These are phyloP conservation scores for Gracilaria caudata DNA, from an alignment of 23 red algal species.

Conservation along the genomic window DNA sequence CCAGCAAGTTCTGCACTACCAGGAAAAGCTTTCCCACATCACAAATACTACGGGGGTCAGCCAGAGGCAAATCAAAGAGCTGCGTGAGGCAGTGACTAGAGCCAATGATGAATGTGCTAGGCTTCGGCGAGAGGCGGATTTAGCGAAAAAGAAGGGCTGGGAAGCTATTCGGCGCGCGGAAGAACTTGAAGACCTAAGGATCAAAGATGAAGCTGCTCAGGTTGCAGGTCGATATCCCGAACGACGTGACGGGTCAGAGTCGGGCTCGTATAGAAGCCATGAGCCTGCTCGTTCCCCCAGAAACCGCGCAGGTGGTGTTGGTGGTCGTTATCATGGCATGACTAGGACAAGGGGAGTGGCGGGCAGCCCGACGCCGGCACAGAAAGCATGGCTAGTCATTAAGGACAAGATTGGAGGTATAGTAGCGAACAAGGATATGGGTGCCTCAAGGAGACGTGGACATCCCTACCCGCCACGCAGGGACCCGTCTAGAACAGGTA, in stretches of 20 bases:
- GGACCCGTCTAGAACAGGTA: conserved; percentile 14
- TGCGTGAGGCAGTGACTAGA: conserved; percentile 60
- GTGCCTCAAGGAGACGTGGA: conserved; percentile 18
- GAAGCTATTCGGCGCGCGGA: conserved; percentile 57
- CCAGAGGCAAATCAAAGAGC: conserved; percentile 61
- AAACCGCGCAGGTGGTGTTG: conserved; percentile 33
- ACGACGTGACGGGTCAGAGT: conserved; percentile 41
- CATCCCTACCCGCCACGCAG: conserved; percentile 10
- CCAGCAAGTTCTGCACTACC: conserved; percentile 57
- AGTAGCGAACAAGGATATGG: conserved; percentile 35
- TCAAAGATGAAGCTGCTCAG: conserved; percentile 36
- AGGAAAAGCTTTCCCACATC: conserved; percentile 64
- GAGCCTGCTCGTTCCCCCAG: conserved; percentile 17
- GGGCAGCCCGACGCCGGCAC: conserved; percentile 34
- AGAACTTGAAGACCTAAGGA: conserved; percentile 56
- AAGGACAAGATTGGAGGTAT: conserved; percentile 71
- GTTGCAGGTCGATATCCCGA: conserved; percentile 42
- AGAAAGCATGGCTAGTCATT: conserved; percentile 60
- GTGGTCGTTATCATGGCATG: conserved; percentile 44
- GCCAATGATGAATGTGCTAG: conserved; percentile 64
- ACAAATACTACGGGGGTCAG: conserved; percentile 55
- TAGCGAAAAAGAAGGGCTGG: conserved; percentile 53
- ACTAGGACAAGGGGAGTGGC: conserved; percentile 23
- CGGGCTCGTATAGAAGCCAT: conserved; percentile 38
- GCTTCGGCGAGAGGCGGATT: conserved; percentile 56